These are phyloP conservation scores for Neurospora sp. DNA, from an alignment of 495 filamentous ascomycete species.

Conservation along the genomic window DNA sequence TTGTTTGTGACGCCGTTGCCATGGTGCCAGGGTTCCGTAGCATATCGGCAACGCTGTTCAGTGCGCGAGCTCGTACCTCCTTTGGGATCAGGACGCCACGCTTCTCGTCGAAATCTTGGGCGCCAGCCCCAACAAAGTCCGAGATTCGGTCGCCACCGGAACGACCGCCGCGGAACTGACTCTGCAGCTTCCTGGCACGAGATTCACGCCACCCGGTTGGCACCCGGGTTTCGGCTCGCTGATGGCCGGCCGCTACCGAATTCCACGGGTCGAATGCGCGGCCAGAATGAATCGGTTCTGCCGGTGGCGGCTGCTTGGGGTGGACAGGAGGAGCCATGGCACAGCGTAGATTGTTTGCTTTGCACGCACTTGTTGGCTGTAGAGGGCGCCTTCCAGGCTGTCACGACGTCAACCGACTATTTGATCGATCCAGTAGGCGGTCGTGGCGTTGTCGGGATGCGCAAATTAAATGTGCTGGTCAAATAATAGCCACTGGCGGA, in stretches of 20 bases:
- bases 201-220: constrained; percentile 63
- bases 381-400: not conserved
- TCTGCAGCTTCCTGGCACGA: constrained; percentile 52
- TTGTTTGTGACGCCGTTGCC: constrained; percentile 6
- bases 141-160: constrained; percentile 43
- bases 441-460: not conserved
- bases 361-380: not conserved
- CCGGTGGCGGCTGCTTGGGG: constrained; percentile 28
- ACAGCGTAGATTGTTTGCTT: constrained; percentile 1
- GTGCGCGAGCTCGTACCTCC: constrained; percentile 30
- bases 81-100: constrained; percentile 33
- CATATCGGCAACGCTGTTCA: constrained; percentile 38
- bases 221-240: constrained; percentile 54
- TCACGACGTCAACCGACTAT: not conserved
- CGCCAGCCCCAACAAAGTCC: constrained; percentile 48
- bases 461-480: not conserved
- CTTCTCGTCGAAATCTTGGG: constrained; percentile 37
- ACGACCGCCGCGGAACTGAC: constrained; percentile 50
- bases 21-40: constrained; percentile 34
- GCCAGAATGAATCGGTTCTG: constrained; percentile 32
- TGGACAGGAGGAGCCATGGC: constrained; percentile 17
- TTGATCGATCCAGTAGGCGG: not conserved
- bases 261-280: constrained; percentile 71
- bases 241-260: constrained; percentile 69
- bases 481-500: not conserved